Evolutionary conservation across 148 eudicot genomes (phyloP).

Genomic region (Rhododendron williamsianum): DNA sequence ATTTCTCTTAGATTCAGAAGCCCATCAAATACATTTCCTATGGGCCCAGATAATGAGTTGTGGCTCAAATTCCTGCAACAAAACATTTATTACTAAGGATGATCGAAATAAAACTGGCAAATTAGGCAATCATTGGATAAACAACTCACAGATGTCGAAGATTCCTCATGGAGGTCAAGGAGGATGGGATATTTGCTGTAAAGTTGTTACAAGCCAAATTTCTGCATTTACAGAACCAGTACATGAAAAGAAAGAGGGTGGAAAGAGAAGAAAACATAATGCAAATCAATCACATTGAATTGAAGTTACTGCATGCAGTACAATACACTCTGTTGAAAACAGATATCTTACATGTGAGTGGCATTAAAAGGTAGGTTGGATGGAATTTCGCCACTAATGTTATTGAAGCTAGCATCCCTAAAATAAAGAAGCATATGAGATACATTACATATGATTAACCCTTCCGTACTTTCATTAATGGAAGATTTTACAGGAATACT

Average conservation of each 20-base stretch:
- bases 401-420: slow-evolving; percentile 77
- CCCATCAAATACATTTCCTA: slow-evolving; percentile 68
- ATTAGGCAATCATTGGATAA: slow-evolving; percentile 4
- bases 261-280: background rate
- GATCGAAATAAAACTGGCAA: background rate
- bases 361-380: slow-evolving; percentile 62
- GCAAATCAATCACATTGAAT: background rate
- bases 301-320: background rate
- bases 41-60: slow-evolving; percentile 62
- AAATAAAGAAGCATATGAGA: slow-evolving; percentile 1
- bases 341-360: slow-evolving; percentile 62
- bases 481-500: slow-evolving; percentile 21
- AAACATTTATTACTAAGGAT: slow-evolving; percentile 14
- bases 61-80: slow-evolving; percentile 78
- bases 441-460: background rate
- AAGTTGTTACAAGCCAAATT: slow-evolving; percentile 71
- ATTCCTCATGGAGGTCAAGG: slow-evolving; percentile 46
- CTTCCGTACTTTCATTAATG: background rate
- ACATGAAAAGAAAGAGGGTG: background rate
- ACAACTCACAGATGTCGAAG: slow-evolving; percentile 75
- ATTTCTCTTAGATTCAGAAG: slow-evolving; percentile 59
- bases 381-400: slow-evolving; percentile 66
- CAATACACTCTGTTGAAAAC: background rate
- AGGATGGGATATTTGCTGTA: slow-evolving; percentile 53
- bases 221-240: slow-evolving; percentile 33